Conservation (phyloP, 176 grass and related monocot species). For the Hyparrhenia diplandra region DNA sequence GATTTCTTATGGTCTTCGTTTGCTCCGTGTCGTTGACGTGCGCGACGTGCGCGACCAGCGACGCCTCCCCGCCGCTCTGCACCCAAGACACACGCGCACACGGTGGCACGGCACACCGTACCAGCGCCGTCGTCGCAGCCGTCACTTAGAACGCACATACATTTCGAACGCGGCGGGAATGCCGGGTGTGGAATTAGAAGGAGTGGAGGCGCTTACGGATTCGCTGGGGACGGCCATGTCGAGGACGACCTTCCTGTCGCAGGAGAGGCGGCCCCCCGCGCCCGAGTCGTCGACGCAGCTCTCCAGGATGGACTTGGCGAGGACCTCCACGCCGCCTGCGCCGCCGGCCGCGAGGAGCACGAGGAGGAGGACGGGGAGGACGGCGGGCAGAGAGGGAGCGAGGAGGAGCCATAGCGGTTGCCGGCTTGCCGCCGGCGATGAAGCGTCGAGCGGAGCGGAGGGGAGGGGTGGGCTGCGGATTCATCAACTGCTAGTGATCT, state of each 20-base stretch:
- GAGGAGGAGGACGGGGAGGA: conserved; percentile 11
- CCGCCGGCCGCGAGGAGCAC: background rate
- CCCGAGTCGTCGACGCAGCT: conserved; percentile 38
- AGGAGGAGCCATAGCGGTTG: background rate
- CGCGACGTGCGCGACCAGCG: conserved; percentile 55
- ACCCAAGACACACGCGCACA: background rate
- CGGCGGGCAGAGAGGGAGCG: background rate
- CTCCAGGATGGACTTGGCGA: conserved; percentile 70
- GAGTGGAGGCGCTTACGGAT: conserved; percentile 26
- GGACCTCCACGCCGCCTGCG: conserved; percentile 39
- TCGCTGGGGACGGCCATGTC: conserved; percentile 64
- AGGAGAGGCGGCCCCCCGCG: conserved; percentile 37
- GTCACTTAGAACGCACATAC: background rate
- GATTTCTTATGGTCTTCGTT: conserved; percentile 37
- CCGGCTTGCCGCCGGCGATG: background rate
- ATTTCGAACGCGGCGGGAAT: background rate
- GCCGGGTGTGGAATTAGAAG: background rate
- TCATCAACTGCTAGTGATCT: background rate
- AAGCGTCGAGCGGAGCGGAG: background rate
- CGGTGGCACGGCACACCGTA: background rate
- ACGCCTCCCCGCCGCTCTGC: conserved; percentile 77
- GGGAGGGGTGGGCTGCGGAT: background rate
- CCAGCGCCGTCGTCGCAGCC: background rate
- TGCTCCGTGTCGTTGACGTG: conserved; percentile 47
- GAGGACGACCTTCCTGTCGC: conserved; percentile 65